Base-by-base conservation (phyloP, 768 basidiomycete genomes). In the Boletellus ananiceps region DNA sequence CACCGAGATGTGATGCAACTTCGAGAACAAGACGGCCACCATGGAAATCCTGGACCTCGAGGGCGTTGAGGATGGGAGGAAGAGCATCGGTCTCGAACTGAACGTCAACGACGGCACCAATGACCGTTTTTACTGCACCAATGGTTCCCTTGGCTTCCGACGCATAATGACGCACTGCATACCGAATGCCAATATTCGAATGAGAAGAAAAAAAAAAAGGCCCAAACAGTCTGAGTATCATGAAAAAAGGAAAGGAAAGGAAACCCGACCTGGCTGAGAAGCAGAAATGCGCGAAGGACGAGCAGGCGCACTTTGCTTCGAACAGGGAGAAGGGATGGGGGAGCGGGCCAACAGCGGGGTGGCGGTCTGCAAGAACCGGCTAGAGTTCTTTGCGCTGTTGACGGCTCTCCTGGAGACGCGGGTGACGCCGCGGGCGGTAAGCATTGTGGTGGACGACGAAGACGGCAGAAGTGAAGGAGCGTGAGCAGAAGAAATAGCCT, bases 51-150 rank as follows among this genome's bases (percentile, higher is more conserved):
- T 93, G 87, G 49, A 99, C 94, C 76, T 99, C 96, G 61, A 99
- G 88, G 62, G 96, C 96, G 71, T 98, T 98, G 65, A 99, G 84
- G 72, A 99, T 98, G 57, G 94, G 90, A 44, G 96, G 96, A 36
- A 98, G 88, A 27, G 39, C 1, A 59, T 95, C 94, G 43, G 84
- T 83, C 60, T 95, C 94, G 67, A 98, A 98, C 74, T 97, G 93
- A 61, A 99, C 96, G 70, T 99, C 96, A 67, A 99, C 96, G 75
- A 99, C 96, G 74, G 96, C 95, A 88, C 96, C 96, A 73, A 99
- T 99, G 80, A 99, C 94, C 61, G 93, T 94, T 80, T 97, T 96
- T 66, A 97, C 89, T 40, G 80, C 74, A 61, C 94, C 94, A 61
- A 79, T 72, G 47, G 78, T 69, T 58, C 62, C 71, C 75, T 82